Base-by-base conservation (phyloP, 2,329 filamentous ascomycete species). In the Acrodontium crateriforme region DNA sequence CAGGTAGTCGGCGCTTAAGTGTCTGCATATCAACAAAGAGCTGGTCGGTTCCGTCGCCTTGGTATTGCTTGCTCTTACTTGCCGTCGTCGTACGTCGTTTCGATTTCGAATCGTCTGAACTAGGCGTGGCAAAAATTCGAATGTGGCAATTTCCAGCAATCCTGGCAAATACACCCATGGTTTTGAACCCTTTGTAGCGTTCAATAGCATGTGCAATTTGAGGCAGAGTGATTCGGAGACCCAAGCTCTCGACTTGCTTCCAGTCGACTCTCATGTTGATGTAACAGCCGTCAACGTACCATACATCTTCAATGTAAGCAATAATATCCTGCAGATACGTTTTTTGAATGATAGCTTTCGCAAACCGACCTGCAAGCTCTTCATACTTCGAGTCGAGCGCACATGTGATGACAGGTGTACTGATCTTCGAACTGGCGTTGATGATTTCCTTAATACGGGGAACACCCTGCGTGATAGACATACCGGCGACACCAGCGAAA, bases 391-490 rank as follows among this genome's bases (percentile, higher is more conserved):
- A 89, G 38, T 82, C 68, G 4, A 95, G 65, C 4, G 81, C 77
- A 47, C 89, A 95, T 5, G 71, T 74, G 42, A 98, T 92, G 49
- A 98, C 78, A 0, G 89, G 89, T 1, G 89, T 98, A 53, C 80
- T 91, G 56, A 98, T 98, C 27, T 66, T 64, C 53, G 84, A 92
- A 6, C 84, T 93, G 5, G 89, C 89, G 58, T 98, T 98, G 73
- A 98, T 98, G 42, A 98, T 98, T 65, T 98, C 89, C 60, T 98
- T 98, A 63, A 98, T 98, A 75, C 89, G 87, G 2, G 89, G 89
- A 5, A 98, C 89, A 80, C 89, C 89, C 50, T 94, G 83, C 0
- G 89, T 98, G 50, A 98, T 93, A 68, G 83, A 93, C 89, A 98
- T 95, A 54, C 87, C 87, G 23, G 89, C 89, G 39, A 98, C 89